Conservation (phyloP, 352 stramenopile genomes). For the Phytophthora ramorum region DNA sequence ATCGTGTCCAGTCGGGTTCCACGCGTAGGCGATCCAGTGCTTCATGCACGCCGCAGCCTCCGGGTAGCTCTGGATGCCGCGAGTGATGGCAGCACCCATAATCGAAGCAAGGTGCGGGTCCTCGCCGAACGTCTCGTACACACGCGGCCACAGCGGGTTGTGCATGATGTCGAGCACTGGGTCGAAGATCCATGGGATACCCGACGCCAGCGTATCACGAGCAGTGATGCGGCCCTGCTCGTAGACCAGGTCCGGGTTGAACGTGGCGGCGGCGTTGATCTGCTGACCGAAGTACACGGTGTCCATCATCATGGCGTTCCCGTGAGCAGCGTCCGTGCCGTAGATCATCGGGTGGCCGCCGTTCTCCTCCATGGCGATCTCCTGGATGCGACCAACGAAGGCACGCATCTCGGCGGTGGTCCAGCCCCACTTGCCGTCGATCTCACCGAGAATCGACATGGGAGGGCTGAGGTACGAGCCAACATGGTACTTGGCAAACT, state of each 20-base stretch:
- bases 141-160: too few species aligned
- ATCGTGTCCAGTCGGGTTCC: slow-evolving; percentile 78
- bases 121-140: too few species aligned
- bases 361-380: slow-evolving; percentile 72
- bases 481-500: slow-evolving; percentile 74
- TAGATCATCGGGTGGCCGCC: slow-evolving; percentile 73
- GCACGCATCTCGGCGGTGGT: slow-evolving; percentile 65
- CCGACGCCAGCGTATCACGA: too few species aligned
- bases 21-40: slow-evolving; percentile 82
- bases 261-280: slow-evolving; percentile 85
- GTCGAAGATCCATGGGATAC: too few species aligned
- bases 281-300: slow-evolving; percentile 86
- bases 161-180: too few species aligned
- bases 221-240: too few species aligned
- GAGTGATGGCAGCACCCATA: slow-evolving; percentile 71
- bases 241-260: too few species aligned
- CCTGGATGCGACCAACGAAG: slow-evolving; percentile 75
- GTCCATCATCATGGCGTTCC: slow-evolving; percentile 79
- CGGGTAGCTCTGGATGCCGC: slow-evolving; percentile 72
- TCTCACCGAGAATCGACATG: slow-evolving; percentile 13
- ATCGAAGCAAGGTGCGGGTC: slow-evolving; percentile 76
- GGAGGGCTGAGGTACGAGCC: slow-evolving; percentile 86
- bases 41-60: slow-evolving; percentile 84
- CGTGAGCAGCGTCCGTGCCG: slow-evolving; percentile 88
- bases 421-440: slow-evolving; percentile 38